phyloP scores from a whole-genome alignment of 2,329 filamentous ascomycete genomes.

The Ramularia endophylla region DNA sequence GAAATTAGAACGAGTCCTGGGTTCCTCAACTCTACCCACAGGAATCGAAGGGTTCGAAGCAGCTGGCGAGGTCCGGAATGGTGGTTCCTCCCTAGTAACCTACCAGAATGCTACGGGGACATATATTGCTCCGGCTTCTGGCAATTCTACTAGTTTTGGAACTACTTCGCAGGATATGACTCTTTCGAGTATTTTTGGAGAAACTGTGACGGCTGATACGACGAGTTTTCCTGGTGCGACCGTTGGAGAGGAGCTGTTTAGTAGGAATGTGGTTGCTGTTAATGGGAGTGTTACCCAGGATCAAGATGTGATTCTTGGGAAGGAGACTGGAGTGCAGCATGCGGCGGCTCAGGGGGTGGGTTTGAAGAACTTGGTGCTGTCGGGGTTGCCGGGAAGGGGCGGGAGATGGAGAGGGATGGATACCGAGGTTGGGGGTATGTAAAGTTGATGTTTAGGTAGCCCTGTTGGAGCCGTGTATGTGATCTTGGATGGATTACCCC shows the following conservation, averaged over 20 bases:
- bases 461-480: too few relatives aligned
- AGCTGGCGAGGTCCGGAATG: constrained; percentile 5
- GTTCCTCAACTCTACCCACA: constrained; percentile 51
- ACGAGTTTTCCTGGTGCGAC: constrained; percentile 11
- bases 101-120: constrained; percentile 53
- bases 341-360: constrained; percentile 1
- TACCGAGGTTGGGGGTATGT: too few relatives aligned
- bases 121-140: constrained; percentile 47
- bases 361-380: constrained; percentile 6
- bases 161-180: constrained; percentile 52
- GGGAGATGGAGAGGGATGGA: background rate
- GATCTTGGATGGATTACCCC: too few relatives aligned
- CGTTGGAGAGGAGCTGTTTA: constrained; percentile 47
- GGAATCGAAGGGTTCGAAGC: constrained; percentile 53
- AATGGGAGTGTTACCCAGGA: constrained; percentile 50
- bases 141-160: constrained; percentile 48
- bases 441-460: too few relatives aligned
- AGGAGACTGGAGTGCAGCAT: constrained; percentile 8
- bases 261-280: constrained; percentile 49
- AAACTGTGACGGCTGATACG: constrained; percentile 4
- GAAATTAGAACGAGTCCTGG: constrained; percentile 42
- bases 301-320: constrained; percentile 42
- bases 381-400: constrained; percentile 18
- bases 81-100: constrained; percentile 43
- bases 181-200: constrained; percentile 43